phyloP scores from a whole-genome alignment of 768 basidiomycete genomes.

The Amanita inopinata region DNA sequence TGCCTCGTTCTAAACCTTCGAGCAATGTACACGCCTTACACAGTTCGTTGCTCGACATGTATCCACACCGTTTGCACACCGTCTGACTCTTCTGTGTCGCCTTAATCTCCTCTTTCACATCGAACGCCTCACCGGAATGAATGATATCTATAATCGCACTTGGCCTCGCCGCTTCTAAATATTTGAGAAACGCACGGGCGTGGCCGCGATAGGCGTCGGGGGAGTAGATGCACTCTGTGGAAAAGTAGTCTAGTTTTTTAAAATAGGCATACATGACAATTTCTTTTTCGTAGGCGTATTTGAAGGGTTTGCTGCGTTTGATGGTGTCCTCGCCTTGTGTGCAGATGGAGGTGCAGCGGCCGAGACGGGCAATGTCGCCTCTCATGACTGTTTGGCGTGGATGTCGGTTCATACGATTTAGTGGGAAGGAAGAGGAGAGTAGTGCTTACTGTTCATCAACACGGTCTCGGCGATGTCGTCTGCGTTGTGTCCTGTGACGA shows the following conservation, averaged over 20 bases:
- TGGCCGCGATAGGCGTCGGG: constrained; percentile 98
- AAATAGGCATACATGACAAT: constrained; percentile 99
- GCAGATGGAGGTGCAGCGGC: constrained; percentile 89
- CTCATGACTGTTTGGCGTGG: constrained; percentile 70
- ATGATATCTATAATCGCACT: constrained; percentile 98
- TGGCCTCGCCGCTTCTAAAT: constrained; percentile 88
- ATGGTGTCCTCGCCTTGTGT: constrained; percentile 97
- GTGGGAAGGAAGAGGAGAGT: background rate
- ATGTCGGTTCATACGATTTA: constrained; percentile 1
- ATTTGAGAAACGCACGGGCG: constrained; percentile 89
- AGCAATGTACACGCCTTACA: constrained; percentile 90
- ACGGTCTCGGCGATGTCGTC: constrained; percentile 99
- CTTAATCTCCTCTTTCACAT: constrained; percentile 77
- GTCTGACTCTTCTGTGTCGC: constrained; percentile 78
- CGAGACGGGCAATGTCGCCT: constrained; percentile 91
- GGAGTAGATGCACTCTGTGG: constrained; percentile 98
- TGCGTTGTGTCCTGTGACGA: constrained; percentile 98
- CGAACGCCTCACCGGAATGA: constrained; percentile 90
- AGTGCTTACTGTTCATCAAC: constrained; percentile 86
- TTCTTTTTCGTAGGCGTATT: constrained; percentile 98
- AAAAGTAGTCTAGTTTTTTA: constrained; percentile 98
- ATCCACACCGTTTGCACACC: constrained; percentile 86
- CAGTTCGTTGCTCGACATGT: constrained; percentile 95
- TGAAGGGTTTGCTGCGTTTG: constrained; percentile 97
- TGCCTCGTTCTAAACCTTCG: constrained; percentile 83